These are phyloP conservation scores for Incumbomyces lentus DNA, from an alignment of 2,329 filamentous ascomycete species.

Conservation along the genomic window DNA sequence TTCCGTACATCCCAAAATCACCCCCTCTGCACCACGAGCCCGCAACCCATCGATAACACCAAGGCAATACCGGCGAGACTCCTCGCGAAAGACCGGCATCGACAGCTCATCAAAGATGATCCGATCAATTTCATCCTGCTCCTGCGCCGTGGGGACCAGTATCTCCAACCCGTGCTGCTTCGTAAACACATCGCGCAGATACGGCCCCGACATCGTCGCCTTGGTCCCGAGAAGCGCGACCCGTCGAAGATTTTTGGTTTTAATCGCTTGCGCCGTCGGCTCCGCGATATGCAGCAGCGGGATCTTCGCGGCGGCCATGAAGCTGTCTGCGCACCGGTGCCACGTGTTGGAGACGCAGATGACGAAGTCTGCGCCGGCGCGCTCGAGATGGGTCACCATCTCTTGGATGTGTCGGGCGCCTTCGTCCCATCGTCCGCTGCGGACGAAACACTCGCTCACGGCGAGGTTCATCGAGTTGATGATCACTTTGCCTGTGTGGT, in stretches of 20 bases:
- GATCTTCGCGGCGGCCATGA: background rate
- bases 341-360: constrained; percentile 5
- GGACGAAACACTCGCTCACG: background rate
- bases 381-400: background rate
- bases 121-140: background rate
- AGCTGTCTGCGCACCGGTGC: constrained; percentile 6
- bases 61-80: background rate
- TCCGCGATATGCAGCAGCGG: constrained; percentile 9
- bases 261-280: background rate
- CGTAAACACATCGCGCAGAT: constrained; percentile 4
- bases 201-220: constrained; percentile 6
- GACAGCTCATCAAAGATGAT: constrained; percentile 8
- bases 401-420: background rate
- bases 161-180: constrained; percentile 5
- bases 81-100: background rate
- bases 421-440: background rate
- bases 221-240: constrained; percentile 8
- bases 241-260: background rate
- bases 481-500: constrained; percentile 4
- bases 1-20: constrained; percentile 13
- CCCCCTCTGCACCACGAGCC: constrained; percentile 5
- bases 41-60: background rate
- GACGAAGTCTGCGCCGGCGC: constrained; percentile 1
- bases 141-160: constrained; percentile 3
- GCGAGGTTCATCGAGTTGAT: constrained; percentile 10